A percentile compares a stretch with the other conserved stretches of the same genome.
Evolutionary conservation across 768 basidiomycete species (phyloP).

Genomic region (Termitomyces heimii): DNA sequence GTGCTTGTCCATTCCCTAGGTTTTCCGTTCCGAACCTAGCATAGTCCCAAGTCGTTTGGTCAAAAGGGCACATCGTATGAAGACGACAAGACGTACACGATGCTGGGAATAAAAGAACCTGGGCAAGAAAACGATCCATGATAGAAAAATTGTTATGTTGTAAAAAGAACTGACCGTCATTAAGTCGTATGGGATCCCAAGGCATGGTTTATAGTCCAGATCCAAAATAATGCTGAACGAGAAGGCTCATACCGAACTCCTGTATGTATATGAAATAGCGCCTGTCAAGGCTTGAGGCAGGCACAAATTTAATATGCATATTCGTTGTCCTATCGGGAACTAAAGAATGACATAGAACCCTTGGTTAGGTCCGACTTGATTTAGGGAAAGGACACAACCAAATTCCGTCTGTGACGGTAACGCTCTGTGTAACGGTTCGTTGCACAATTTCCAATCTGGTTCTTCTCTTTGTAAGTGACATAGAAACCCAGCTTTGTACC

Average conservation of each 20-base stretch:
- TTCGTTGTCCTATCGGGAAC: neutral
- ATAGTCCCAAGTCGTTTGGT: constrained; percentile 5
- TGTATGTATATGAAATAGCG: neutral
- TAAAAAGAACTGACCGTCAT: constrained; percentile 37
- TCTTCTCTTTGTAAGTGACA: too few species aligned
- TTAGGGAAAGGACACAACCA: too few species aligned
- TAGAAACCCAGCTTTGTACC: too few species aligned
- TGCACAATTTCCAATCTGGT: too few species aligned
- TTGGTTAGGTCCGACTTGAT: too few species aligned
- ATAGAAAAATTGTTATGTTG: neutral
- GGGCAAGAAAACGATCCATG: neutral
- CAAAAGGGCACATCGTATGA: neutral
- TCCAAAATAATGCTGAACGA: neutral
- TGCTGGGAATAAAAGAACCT: constrained; percentile 44
- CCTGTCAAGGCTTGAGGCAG: too few species aligned
- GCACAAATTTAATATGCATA: neutral
- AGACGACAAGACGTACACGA: constrained; percentile 17
- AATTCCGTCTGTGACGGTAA: too few species aligned
- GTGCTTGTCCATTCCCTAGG: constrained; percentile 48
- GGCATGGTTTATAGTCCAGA: constrained; percentile 38
- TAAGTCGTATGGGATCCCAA: constrained; percentile 53
- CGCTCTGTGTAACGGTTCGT: too few species aligned
- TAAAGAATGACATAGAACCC: neutral
- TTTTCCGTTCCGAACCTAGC: constrained; percentile 62
- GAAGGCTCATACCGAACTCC: neutral